Evolutionary conservation across 352 stramenopile genomes (phyloP).

Genomic region (Globisporangium abappressorium): DNA sequence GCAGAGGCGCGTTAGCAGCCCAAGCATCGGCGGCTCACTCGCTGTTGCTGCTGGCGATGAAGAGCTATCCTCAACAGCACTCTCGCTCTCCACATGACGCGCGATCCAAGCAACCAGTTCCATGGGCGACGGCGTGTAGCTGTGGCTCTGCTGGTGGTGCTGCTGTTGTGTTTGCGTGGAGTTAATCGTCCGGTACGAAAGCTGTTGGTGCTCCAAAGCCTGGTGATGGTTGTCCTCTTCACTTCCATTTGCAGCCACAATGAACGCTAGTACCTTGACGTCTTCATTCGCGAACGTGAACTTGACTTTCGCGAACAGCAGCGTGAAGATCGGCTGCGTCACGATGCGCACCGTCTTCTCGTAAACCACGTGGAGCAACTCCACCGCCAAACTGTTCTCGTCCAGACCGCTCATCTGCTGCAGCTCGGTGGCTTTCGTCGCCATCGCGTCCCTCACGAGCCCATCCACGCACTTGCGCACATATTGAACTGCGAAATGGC

Average conservation of each 20-base stretch:
- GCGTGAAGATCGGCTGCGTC: constrained; percentile 39
- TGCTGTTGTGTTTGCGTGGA: neutral
- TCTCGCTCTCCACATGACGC: neutral
- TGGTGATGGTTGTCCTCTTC: neutral
- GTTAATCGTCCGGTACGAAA: neutral
- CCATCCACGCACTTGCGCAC: constrained; percentile 30
- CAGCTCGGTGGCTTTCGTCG: constrained; percentile 34
- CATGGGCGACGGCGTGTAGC: constrained; percentile 10
- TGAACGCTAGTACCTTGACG: neutral
- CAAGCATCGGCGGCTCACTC: neutral
- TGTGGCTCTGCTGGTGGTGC: neutral
- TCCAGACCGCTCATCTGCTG: constrained; percentile 47
- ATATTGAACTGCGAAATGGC: constrained; percentile 21
- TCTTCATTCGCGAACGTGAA: constrained; percentile 31
- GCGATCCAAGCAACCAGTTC: constrained; percentile 13
- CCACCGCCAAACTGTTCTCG: constrained; percentile 20
- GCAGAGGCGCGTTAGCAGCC: neutral
- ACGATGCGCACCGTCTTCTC: constrained; percentile 29
- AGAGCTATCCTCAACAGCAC: neutral
- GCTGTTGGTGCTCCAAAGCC: constrained; percentile 14
- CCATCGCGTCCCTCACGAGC: constrained; percentile 33
- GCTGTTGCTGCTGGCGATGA: neutral
- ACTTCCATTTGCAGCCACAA: neutral
- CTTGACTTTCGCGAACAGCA: constrained; percentile 38
- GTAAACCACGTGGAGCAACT: constrained; percentile 35